Evolutionary conservation across 768 basidiomycete species (phyloP), one percentile per base, ranked within the genome.

Genomic region (Suillus decipiens): DNA sequence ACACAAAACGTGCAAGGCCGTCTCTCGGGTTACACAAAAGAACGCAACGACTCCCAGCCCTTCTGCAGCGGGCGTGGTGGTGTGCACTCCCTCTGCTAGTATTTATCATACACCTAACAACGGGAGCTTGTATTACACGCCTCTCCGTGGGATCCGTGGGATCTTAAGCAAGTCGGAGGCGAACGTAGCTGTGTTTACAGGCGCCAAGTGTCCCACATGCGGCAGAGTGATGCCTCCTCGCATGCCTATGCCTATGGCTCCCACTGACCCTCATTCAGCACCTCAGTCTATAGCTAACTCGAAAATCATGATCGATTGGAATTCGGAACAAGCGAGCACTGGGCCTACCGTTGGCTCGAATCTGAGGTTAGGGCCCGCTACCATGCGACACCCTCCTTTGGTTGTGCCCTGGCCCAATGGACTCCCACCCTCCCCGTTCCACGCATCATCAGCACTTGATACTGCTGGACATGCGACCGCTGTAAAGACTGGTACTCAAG

Each of bases 281-380:
- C 42, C 34, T 24, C 68, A 43, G 15, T 42, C 17, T 28, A 36
- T n/a, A 14, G 31, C 14, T 19, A 22, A 11, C 4, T 48, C 48
- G 19, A 48, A 36, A 6, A 28, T 50, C 15, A 28, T 15, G 4
- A 17, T 17, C 5, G 7, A n/a, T 51, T 39, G 57, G n/a, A 62
- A 15, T 8, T 45, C 57, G 5, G 19, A 22, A 22, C 55, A 34
- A 39, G 42, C 41, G 19, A 62, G 37, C 31, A 41, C 61, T 43
- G 64, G 59, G 19, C 65, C 66, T 9, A 10, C 3, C 17, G 59
- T 5, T 5, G 60, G 67, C 5, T 75, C 74, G 2, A 72, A 62
- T 33, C 63, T 69, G 0, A 42, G 61, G 7, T n/a, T 59, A 8
- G 56, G 62, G 14, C 64, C 63, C 1, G 31, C 64, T 54, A 59